Base-by-base conservation (phyloP, 345 rosid species). In the Bretschneidera sinensis region DNA sequence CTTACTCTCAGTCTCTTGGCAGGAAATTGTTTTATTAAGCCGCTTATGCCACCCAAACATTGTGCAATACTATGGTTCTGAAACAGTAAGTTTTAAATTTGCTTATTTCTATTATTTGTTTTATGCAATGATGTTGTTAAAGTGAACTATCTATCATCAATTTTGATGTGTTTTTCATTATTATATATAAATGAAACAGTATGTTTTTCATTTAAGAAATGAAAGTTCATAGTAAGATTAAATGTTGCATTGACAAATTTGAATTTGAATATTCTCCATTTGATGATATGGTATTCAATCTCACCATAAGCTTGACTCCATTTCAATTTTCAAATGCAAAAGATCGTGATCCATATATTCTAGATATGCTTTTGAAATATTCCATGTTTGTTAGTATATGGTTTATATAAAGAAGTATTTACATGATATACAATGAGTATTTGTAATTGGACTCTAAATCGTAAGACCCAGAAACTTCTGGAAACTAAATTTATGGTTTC, bases 51-150 rank as follows among this genome's bases (percentile, higher is more conserved):
- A 87, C 71, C 88, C 85, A 43, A 87, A 87, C 64, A 87, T 87
- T 47, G 95, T 87, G 61, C 88, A 81, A 62, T 87, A 87, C 61
- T 82, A 87, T 66, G 90, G 95, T n/a, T 82, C 90, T 53, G 87
- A 81, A 71, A 66, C 73, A 55, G 92, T 86, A 72, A 56, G 79
- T 69, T 54, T 51, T 45, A 45, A 50, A 5, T 43, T 20, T 24
- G 17, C 48, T 45, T 34, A 48, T 21, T 64, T 48, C n/a, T 54
- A 39, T 39, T 39, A 13, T 39, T 13, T 5, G 10, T 60, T 22
- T 17, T 60, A 6, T 19, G 51, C 45, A 43, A 25, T 57, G 60
- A 14, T 18, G 17, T 28, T 51, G 21, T 33, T 51, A 9, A 9
- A 4, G 35, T n/a, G 33, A 43, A 17, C 6, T 15, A 1, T 14